Conservation (phyloP, 192 early-diverging fungal genomes). For the Mortierella hygrophila region DNA sequence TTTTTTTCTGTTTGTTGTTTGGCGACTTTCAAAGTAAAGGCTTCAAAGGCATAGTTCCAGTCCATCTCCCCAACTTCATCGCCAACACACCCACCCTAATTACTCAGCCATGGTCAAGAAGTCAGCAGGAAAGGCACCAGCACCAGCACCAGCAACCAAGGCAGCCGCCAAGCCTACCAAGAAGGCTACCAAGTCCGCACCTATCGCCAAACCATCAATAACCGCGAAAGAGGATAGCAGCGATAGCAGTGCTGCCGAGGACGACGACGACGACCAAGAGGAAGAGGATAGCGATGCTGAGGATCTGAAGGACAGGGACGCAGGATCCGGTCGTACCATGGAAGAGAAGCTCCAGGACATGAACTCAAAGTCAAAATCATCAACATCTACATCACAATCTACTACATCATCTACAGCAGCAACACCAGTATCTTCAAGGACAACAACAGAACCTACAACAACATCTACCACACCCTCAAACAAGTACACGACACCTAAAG, state of each 20-base stretch:
- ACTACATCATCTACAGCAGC: neutral
- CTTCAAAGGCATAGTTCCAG: neutral
- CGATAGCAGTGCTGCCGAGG: neutral
- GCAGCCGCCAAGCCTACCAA: neutral
- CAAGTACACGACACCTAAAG: conserved; percentile 29
- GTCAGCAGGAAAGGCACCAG: conserved; percentile 5
- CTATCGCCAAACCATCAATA: neutral
- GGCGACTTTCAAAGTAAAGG: neutral
- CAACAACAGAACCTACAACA: neutral
- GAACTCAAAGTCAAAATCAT: neutral
- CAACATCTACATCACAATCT: neutral
- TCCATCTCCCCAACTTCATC: neutral
- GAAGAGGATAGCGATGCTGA: neutral
- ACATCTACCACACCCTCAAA: neutral
- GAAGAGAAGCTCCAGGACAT: conserved; percentile 6
- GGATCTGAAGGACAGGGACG: neutral
- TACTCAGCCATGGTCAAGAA: conserved; percentile 2
- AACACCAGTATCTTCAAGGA: neutral
- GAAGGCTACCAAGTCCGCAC: neutral
- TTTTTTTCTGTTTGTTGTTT: conserved; percentile 4
- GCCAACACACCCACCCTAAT: neutral
- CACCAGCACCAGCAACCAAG: conserved; percentile 4
- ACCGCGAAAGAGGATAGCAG: neutral
- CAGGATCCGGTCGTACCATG: neutral
- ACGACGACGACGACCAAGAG: neutral